Evolutionary conservation across 345 rosid genomes (phyloP), one percentile per base, ranked within the genome.

Genomic region (Arabis alpina): DNA sequence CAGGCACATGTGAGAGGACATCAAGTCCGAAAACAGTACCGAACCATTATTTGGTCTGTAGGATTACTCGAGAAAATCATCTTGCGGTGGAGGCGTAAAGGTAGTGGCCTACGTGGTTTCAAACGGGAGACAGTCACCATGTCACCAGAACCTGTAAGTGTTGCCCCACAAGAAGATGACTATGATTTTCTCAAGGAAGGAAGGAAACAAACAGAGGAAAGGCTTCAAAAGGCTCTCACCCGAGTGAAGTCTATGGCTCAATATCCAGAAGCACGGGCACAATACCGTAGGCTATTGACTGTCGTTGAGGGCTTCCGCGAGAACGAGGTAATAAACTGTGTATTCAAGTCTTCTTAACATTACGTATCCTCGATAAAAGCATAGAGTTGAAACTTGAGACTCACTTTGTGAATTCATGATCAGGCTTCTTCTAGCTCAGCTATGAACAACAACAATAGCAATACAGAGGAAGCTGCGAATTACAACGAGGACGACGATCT

Each of bases 201-300:
- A 69, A 83, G 91, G 76, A 93, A 84, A 75, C 98, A 90, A 72
- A 88, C 88, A 7, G 97, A 90, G 83, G 90, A 82, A 66, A 84
- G 98, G 70, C 75, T 85, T 61, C 82, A 90, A 72, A 88, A 88
- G 74, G 96, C 98, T 14, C 95, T 93, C 69, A 80, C 86, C 8
- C 81, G 98, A 72, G 98, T 90, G 32, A 90, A 87, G 84, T 93
- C 98, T 54, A 93, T 93, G 97, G 93, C 84, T 77, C 96, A 86
- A 58, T 80, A 85, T 78, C 89, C 95, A 7, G 93, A 90, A 62
- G 98, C 85, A 47, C 83, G 95, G 53, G 93, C 90, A 54, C 98
- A 90, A 77, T 93, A 93, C 75, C 82, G 93, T 44, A 83, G 97
- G 76, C 79, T 93, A 68, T 79, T 92, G 45, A 88, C 80, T 2